Evolutionary conservation across 306 rosid species (phyloP).

Genomic region (Lotus japonicus): DNA sequence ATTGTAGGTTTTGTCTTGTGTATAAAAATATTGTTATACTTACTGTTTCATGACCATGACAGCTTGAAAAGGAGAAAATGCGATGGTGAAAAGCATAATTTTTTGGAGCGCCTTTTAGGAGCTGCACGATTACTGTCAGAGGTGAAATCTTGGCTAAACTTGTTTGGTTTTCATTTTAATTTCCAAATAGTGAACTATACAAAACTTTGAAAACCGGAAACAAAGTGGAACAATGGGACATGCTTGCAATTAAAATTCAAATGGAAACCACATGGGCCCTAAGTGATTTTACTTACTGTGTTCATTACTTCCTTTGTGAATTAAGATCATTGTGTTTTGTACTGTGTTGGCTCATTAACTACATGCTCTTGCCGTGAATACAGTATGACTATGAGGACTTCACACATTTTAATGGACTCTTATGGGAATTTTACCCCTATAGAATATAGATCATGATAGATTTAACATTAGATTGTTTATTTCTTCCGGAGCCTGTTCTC

Average conservation of each 20-base stretch:
- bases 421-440: neutral
- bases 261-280: no score
- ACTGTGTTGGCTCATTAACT: neutral
- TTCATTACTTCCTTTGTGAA: neutral
- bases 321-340: neutral
- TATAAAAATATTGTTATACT: conserved; percentile 2
- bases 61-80: conserved; percentile 84
- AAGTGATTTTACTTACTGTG: neutral
- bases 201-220: no score
- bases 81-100: conserved; percentile 47
- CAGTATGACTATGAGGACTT: conserved; percentile 3
- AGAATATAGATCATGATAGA: neutral
- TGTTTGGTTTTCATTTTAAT: no score
- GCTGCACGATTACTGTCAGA: conserved; percentile 62
- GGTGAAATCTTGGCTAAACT: conserved; percentile 41
- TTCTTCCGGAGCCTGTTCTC: neutral
- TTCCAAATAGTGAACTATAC: no score
- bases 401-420: neutral
- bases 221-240: no score
- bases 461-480: conserved; percentile 3
- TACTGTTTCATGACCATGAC: conserved; percentile 16
- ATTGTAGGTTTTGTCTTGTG: neutral
- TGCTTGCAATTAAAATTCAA: no score
- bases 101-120: conserved; percentile 80
- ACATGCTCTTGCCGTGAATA: neutral